These are phyloP conservation scores for Stylonectria norvegica DNA, from an alignment of 2,329 filamentous ascomycete genomes.

Conservation along the genomic window DNA sequence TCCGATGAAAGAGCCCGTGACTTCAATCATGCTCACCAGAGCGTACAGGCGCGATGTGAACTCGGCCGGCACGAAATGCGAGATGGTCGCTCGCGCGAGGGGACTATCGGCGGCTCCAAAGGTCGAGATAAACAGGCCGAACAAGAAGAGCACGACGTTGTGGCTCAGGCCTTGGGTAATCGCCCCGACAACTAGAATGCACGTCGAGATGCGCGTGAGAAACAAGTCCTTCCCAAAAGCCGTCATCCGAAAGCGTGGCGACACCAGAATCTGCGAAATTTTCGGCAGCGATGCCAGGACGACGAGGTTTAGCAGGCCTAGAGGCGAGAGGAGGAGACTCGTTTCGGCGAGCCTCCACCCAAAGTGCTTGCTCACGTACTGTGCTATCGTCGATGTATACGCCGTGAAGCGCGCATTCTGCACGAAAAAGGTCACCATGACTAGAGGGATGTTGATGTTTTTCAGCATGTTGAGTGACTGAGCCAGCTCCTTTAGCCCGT, in stretches of 20 bases:
- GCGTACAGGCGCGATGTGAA: slow-evolving; percentile 41
- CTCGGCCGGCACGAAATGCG: slow-evolving; percentile 36
- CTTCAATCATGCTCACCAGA: slow-evolving; percentile 39
- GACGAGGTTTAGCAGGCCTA: slow-evolving; percentile 38
- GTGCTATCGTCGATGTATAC: slow-evolving; percentile 35
- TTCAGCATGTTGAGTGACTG: slow-evolving; percentile 34
- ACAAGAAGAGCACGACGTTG: slow-evolving; percentile 33
- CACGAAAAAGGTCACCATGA: slow-evolving; percentile 39
- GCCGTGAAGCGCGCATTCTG: slow-evolving; percentile 35
- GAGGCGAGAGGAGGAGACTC: slow-evolving; percentile 39
- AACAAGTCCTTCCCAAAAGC: slow-evolving; percentile 38
- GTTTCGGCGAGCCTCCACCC: slow-evolving; percentile 41
- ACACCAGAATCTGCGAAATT: slow-evolving; percentile 31
- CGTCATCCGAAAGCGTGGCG: slow-evolving; percentile 32
- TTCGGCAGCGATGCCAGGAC: slow-evolving; percentile 36
- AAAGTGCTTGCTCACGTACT: slow-evolving; percentile 45
- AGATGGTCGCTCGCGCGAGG: slow-evolving; percentile 38
- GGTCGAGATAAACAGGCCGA: slow-evolving; percentile 36
- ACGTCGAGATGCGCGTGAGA: slow-evolving; percentile 33
- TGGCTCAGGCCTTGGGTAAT: slow-evolving; percentile 35
- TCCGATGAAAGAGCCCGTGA: slow-evolving; percentile 38
- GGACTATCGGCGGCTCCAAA: slow-evolving; percentile 39
- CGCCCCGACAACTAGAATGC: slow-evolving; percentile 31
- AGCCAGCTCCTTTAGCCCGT: slow-evolving; percentile 31
- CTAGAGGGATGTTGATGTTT: slow-evolving; percentile 35